Percentiles rank a stretch among this genome's conserved stretches.
Evolutionary conservation across 2,329 filamentous ascomycete genomes (phyloP).

Genomic region (Cladosporium sp.): DNA sequence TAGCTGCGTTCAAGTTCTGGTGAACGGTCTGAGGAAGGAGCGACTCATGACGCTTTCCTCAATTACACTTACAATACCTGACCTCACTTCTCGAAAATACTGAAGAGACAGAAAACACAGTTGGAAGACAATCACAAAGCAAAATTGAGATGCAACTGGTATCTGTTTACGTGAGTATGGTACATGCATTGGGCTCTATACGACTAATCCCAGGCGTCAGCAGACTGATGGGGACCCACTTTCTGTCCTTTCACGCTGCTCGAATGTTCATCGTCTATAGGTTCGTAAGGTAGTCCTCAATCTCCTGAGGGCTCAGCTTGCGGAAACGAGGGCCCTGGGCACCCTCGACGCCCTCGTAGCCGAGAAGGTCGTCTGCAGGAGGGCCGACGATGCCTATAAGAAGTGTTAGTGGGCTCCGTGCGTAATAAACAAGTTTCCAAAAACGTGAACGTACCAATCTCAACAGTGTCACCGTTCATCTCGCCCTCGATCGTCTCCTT

Average conservation of each 20-base stretch:
- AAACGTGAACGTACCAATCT: slow-evolving; percentile 71
- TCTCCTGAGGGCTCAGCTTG: slow-evolving; percentile 95
- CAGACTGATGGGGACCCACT: neutral
- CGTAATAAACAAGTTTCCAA: neutral
- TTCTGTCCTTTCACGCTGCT: slow-evolving; percentile 4
- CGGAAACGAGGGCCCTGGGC: slow-evolving; percentile 84
- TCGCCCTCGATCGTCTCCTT: slow-evolving; percentile 99
- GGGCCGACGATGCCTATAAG: slow-evolving; percentile 86
- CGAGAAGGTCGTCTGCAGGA: slow-evolving; percentile 88
- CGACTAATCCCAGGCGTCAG: neutral
- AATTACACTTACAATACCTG: neutral
- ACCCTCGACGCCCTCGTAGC: slow-evolving; percentile 85
- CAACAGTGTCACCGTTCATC: slow-evolving; percentile 98
- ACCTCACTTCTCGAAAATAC: neutral
- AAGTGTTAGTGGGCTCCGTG: slow-evolving; percentile 13
- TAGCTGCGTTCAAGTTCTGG: neutral
- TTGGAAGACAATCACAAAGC: neutral
- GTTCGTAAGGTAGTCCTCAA: slow-evolving; percentile 99
- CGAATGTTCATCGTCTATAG: slow-evolving; percentile 47
- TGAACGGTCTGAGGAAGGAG: neutral
- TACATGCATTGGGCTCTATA: slow-evolving; percentile 17
- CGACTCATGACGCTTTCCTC: neutral
- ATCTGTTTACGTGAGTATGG: slow-evolving; percentile 18
- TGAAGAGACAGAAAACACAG: neutral
- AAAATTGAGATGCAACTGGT: neutral